Base-by-base conservation (phyloP, 78 protist species). In the Planoprotostelium fungivorum region DNA sequence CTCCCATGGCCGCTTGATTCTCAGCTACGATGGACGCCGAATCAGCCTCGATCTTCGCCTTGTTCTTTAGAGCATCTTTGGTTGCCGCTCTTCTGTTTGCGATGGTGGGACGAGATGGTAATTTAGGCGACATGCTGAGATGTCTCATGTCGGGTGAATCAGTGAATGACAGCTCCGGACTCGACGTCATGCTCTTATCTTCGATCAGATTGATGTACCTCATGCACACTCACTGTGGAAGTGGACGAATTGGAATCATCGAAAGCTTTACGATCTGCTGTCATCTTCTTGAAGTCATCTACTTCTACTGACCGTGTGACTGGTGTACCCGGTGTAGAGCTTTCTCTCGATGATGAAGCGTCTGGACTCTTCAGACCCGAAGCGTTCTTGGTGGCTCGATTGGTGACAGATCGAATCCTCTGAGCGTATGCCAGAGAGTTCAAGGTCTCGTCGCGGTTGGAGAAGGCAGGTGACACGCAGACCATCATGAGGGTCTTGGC, bases 401-500 rank as follows among this genome's bases (percentile, higher is more conserved):
- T 51, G 16, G 73, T 51, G 73, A 51, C 88, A 51, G 31, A 25
- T 16, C 73, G 5, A 16, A 51, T 51, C 73, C 73, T 51, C 73
- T 51, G 73, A 1, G 73, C 95, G 37, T 51, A 93, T 38, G 36
- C 1, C 36, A 94, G 86, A 10, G 94, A 87, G 0, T 85, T 86
- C 29, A 31, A 23, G 0, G 94, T 91, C 94, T 94, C 96, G 73
- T 91, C 94, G 23, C 86, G 31, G 91, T 94, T 91, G 90, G 83
- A 86, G 31, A 35, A 86, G 37, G 96, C 92, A 0, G 96, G 94
- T 0, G 91, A 63, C 84, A 94, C 51, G 51, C 85, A 63, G 35
- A 94, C 91, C 36, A 94, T 91, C 96, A 94, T 91, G 36, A 91
- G 91, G 10, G 96, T 92, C 88, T 94, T 92, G 25, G 93, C 91